Evolutionary conservation across 768 basidiomycete genomes (phyloP), one percentile per base, ranked within the genome.

Genomic region (Udeniomyces megalosporus): DNA sequence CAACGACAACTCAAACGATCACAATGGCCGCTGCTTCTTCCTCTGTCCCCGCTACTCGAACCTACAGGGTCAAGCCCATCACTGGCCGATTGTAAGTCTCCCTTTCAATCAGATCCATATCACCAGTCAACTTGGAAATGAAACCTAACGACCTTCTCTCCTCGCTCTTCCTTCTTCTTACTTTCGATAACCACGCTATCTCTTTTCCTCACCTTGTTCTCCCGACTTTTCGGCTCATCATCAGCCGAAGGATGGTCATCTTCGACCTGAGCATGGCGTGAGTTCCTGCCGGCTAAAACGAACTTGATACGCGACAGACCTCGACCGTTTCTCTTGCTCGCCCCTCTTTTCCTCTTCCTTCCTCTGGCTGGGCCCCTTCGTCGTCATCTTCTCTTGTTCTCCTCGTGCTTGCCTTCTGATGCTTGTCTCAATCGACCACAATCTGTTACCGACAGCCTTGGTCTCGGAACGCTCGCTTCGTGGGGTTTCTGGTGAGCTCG

Each of bases 171-270:
- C 38, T 42, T 42, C 38, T 26, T 47, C n/a, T 29, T 42, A 20
- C 45, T 47, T 48, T 31, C 24, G n/a, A 46, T 45, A 58, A 49
- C 58, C n/a, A 35, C 34, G n/a, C 29, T 57, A 51, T 45, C 64
- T 26, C 52, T 58, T 29, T 28, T 29, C 15, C 17, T 17, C 31
- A 24, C 22, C 42, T 28, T 47, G n/a, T n/a, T n/a, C 46, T 58
- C 22, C 20, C 20, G 4, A 48, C 28, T 7, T 56, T 14, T 28
- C 60, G 38, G 29, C 22, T 45, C n/a, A 17, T 35, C 53, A 70
- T 77, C 85, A 92, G 77, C 86, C 90, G 77, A 93, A 92, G 77
- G 79, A 83, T 70, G 82, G 31, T 92, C 75, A 87, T 87, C 82
- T 81, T 88, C 66, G 91, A 95, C 72, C 69, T 93, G 66, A 78